phyloP scores from a whole-genome alignment of 2,329 filamentous ascomycete genomes.

The Colletotrichum musicola region DNA sequence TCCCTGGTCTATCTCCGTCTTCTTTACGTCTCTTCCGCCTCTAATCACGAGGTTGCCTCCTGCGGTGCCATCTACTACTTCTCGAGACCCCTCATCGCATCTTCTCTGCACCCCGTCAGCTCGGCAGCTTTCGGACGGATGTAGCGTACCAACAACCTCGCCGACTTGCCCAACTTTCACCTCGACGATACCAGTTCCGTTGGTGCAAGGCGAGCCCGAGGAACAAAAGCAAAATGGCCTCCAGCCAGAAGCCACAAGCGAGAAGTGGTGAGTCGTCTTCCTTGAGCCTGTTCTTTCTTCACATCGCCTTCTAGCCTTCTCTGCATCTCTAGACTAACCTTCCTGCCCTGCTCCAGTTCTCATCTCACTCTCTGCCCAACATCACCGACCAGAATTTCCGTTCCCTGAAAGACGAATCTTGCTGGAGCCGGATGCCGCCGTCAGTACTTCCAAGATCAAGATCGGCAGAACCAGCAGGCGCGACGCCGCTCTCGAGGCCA shows the following conservation, averaged over 20 bases:
- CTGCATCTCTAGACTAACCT: not conserved
- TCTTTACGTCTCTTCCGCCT: not conserved
- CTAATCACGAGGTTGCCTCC: not conserved
- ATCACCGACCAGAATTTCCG: conserved; percentile 39
- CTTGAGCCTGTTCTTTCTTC: not conserved
- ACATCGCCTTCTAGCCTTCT: not conserved
- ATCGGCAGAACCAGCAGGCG: conserved; percentile 62
- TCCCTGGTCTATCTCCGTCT: too few relatives aligned
- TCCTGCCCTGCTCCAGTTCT: conserved; percentile 43
- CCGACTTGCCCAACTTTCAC: not conserved
- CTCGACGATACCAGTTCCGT: not conserved
- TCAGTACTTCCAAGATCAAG: conserved; percentile 35
- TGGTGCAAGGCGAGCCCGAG: not conserved
- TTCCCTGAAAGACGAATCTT: conserved; percentile 42
- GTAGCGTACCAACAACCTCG: not conserved
- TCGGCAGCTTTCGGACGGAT: conserved; percentile 31
- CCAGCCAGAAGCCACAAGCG: conserved; percentile 18
- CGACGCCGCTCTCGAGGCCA: conserved; percentile 49
- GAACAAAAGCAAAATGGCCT: conserved; percentile 23
- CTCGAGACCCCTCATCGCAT: conserved; percentile 20
- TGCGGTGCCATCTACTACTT: not conserved
- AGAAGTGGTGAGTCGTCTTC: conserved; percentile 24
- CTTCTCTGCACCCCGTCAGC: conserved; percentile 8
- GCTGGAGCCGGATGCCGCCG: conserved; percentile 45
- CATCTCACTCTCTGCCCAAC: conserved; percentile 46